phyloP scores from a whole-genome alignment of 495 filamentous ascomycete genomes.

The Polyplosphaeria fusca region DNA sequence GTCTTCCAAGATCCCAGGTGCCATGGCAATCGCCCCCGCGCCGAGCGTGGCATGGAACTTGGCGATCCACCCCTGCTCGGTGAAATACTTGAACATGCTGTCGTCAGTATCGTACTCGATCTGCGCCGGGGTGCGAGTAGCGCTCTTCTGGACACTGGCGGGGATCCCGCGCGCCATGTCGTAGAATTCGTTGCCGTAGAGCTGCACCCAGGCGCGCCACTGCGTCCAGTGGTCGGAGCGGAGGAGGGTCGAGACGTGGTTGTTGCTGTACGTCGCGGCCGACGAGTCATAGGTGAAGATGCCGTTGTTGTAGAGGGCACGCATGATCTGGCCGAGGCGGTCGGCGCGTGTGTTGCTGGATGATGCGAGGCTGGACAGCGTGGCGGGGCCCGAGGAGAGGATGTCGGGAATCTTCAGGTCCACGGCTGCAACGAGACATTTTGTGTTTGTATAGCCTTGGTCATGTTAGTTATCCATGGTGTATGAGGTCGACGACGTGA shows the following conservation, averaged over 20 bases:
- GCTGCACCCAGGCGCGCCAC: constrained; percentile 39
- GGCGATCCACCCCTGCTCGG: constrained; percentile 32
- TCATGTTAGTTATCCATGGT: background rate
- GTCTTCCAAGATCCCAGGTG: constrained; percentile 39
- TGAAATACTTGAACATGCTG: constrained; percentile 41
- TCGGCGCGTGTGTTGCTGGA: background rate
- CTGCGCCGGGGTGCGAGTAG: constrained; percentile 31
- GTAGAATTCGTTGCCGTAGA: constrained; percentile 42
- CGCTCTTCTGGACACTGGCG: background rate
- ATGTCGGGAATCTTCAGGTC: constrained; percentile 10
- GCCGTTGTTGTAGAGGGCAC: constrained; percentile 32
- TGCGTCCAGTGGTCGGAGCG: constrained; percentile 39
- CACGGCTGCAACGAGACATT: constrained; percentile 4
- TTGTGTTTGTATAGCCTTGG: constrained; percentile 10
- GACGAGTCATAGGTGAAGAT: constrained; percentile 32
- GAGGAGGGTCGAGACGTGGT: constrained; percentile 27
- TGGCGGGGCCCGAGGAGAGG: background rate
- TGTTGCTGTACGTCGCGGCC: constrained; percentile 29
- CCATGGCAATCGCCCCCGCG: constrained; percentile 37
- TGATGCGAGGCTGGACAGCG: background rate
- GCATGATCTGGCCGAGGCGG: constrained; percentile 27
- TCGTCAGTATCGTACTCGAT: constrained; percentile 39
- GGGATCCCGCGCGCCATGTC: constrained; percentile 40
- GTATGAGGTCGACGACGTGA: background rate
- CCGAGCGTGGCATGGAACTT: constrained; percentile 38